Evolutionary conservation across 2,329 filamentous ascomycete species (phyloP), one percentile per base, ranked within the genome.

Genomic region (Westerdykella sp.): DNA sequence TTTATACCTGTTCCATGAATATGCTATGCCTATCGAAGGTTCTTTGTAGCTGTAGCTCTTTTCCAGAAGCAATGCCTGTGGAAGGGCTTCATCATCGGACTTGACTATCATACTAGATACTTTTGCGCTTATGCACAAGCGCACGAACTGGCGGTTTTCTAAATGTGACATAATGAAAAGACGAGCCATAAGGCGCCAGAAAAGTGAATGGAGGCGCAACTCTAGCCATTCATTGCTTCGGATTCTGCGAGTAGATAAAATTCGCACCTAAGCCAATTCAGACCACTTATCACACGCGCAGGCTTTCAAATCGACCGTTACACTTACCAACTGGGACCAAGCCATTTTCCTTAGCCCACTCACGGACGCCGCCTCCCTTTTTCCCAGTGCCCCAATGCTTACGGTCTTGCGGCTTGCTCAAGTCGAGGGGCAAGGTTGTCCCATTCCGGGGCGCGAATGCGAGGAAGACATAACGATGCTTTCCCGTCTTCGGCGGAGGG

Each of bases 381-480:
- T 70, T 63, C 0, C 69, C 74, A 47, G 70, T 75, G 0, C 77
- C 78, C 78, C 77, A 80, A 56, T 78, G 73, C 59, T 73, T 66
- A 30, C 76, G 60, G n/a, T 74, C 68, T 39, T 63, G 59, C 1
- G 78, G 77, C 45, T 60, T 68, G 13, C 59, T 70, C 46, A 78
- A 50, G 46, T 71, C 54, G 39, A 74, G 42, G 15, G 53, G 50
- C 42, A 67, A 63, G 11, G 56, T 68, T 7, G 72, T 73, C 6
- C 69, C 66, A 42, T 75, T 75, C 44, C 46, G 57, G 12, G 64
- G 71, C 50, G 59, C 70, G 44, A 79, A 65, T 6, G 75, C 67
- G 4, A 78, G 62, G 48, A 80, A 77, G 3, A 80, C 73, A 56
- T 80, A 80, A 41, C 78, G 67, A 53, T 80, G 77, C 52, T 73